Conservation (phyloP, 2,329 filamentous ascomycete genomes). For the Atkinsonella hypoxylon region DNA sequence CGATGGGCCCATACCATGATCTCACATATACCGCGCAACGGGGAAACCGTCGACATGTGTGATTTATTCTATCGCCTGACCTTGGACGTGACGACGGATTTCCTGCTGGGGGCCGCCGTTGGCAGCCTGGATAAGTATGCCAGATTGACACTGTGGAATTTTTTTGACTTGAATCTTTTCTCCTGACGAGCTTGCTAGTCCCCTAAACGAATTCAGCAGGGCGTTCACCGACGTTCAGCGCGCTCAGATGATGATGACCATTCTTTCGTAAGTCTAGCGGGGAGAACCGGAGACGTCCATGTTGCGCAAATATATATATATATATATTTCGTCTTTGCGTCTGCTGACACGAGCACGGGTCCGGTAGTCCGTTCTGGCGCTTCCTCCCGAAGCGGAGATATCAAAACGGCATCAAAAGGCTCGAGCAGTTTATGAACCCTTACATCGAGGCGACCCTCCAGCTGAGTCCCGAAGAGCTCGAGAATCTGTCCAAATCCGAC, state of each 20-base stretch:
- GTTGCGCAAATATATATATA: too few species aligned
- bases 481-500: constrained; percentile 57
- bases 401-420: constrained; percentile 48
- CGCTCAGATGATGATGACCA: constrained; percentile 36
- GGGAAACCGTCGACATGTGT: constrained; percentile 1
- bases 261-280: constrained; percentile 9
- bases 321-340: background rate
- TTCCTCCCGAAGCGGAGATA: constrained; percentile 56
- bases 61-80: constrained; percentile 1
- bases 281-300: background rate
- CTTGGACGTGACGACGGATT: background rate
- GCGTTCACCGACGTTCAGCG: constrained; percentile 72
- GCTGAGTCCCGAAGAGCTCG: constrained; percentile 57
- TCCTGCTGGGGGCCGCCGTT: background rate
- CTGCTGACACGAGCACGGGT: background rate
- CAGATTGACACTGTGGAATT: too few species aligned
- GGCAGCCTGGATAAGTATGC: constrained; percentile 22
- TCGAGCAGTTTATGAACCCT: constrained; percentile 65
- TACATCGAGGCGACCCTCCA: constrained; percentile 66
- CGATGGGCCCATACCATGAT: constrained; percentile 8
- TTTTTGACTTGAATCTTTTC: too few species aligned
- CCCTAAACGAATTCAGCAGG: constrained; percentile 58
- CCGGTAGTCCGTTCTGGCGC: constrained; percentile 46
- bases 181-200: constrained; percentile 12
- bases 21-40: background rate